Base-by-base conservation (phyloP, 352 stramenopile species). In the Phytophthora nicotianae region DNA sequence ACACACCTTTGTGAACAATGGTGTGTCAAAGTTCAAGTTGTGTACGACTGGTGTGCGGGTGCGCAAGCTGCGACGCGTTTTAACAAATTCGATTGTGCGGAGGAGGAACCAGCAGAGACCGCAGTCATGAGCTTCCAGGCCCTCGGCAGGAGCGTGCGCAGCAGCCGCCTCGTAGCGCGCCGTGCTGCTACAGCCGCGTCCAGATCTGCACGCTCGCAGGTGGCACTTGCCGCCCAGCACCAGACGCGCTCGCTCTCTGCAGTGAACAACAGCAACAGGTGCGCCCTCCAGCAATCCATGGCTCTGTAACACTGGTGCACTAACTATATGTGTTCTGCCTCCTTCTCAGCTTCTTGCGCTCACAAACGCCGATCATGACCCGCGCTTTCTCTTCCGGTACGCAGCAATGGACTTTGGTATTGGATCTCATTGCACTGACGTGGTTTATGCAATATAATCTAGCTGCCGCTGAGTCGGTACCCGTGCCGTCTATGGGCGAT, bases 401-500 rank as follows among this genome's bases (percentile, higher is more conserved):
- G 62, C 37, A n/a, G 13, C 14, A n/a, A 6, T 24, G 6, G 38
- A 57, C 6, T 29, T 40, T 14, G 35, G 29, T 13, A 21, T 1
- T n/a, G 11, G 32, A 27, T 38, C 14, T 49, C 0, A 2, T 29
- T 46, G 13, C 7, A 24, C 11, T 60, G 2, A 47, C 23, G 8
- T 52, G 32, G 17, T 49, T n/a, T 41, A 41, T 17, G 32, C 11
- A 5, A 9, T 32, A 17, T 47, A 59, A 61, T 21, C 11, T 67
- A 82, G 73, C 59, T 56, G 53, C 65, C 19, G 69, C 69, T 14
- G 80, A 89, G 58, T 60, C 71, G 9, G 85, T 97, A 19, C 78
- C 87, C 7, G 89, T 97, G 45, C 89, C 89, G 2, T 93, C 89
- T 1, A 95, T 97, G 83, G 89, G 89, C 17, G 95, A 99, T 74